Conservation (phyloP, 331 rosid species). For the Quercus lobata region DNA sequence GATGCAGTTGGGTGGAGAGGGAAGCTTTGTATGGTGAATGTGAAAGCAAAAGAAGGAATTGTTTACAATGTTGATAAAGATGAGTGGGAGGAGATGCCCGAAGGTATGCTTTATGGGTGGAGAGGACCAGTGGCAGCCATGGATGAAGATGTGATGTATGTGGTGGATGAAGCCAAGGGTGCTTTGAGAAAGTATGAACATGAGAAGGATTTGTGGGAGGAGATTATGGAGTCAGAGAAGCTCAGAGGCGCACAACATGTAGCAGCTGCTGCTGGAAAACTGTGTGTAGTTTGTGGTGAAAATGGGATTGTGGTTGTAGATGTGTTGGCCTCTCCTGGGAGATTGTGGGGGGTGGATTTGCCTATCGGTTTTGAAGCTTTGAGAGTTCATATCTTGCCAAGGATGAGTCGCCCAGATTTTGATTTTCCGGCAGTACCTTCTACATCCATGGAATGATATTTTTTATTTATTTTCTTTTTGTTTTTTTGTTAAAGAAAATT, state of each 20-base stretch:
- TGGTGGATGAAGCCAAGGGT: constrained; percentile 59
- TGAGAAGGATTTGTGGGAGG: constrained; percentile 50
- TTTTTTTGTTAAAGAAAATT: too few species aligned
- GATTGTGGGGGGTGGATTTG: constrained; percentile 34
- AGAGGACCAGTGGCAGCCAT: constrained; percentile 84
- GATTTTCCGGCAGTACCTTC: constrained; percentile 6
- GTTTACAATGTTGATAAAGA: constrained; percentile 55
- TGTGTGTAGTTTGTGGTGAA: constrained; percentile 42
- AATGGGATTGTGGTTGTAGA: constrained; percentile 52
- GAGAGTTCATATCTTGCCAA: constrained; percentile 64
- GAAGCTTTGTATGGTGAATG: constrained; percentile 74
- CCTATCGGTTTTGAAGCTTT: constrained; percentile 57
- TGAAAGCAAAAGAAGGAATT: constrained; percentile 52
- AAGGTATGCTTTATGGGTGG: constrained; percentile 81
- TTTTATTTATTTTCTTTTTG: background rate
- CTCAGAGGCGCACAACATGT: constrained; percentile 61
- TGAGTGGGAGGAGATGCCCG: constrained; percentile 67
- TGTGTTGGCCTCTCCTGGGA: constrained; percentile 26
- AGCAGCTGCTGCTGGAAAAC: constrained; percentile 45
- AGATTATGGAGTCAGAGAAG: constrained; percentile 31
- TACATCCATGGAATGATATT: background rate
- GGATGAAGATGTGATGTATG: constrained; percentile 73
- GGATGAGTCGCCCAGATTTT: constrained; percentile 30
- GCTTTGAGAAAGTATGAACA: constrained; percentile 36
- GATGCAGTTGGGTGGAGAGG: constrained; percentile 87